Percentiles rank a stretch among this genome's conserved stretches.
Conservation (phyloP, 345 rosid species). For the Tarenaya hassleriana region DNA sequence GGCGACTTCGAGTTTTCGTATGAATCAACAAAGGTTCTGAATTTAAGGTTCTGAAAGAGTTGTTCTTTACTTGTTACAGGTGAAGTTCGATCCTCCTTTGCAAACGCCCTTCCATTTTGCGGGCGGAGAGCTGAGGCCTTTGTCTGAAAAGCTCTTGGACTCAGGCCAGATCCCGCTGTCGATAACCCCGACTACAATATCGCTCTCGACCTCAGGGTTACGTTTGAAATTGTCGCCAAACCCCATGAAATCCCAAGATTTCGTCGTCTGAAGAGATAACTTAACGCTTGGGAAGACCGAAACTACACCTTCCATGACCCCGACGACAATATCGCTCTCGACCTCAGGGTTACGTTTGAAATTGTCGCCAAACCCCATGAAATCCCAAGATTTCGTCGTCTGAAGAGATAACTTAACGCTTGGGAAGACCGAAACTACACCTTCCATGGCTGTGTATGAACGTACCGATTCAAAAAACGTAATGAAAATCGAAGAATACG, state of each 20-base stretch:
- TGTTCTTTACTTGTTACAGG: constrained; percentile 42
- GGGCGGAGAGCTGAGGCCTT: constrained; percentile 47
- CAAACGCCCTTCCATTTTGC: constrained; percentile 51
- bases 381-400: constrained; percentile 57
- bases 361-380: constrained; percentile 35
- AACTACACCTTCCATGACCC: constrained; percentile 34
- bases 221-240: constrained; percentile 19
- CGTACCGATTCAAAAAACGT: too few species aligned
- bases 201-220: constrained; percentile 23
- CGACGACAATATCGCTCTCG: constrained; percentile 31
- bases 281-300: constrained; percentile 40
- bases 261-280: constrained; percentile 35
- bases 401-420: constrained; percentile 26
- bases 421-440: constrained; percentile 44
- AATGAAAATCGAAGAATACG: not conserved
- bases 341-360: not conserved
- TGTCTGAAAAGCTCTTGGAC: constrained; percentile 38
- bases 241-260: constrained; percentile 58
- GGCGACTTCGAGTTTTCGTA: constrained; percentile 7
- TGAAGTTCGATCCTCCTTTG: constrained; percentile 37
- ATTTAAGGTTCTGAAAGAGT: not conserved
- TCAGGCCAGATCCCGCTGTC: constrained; percentile 52
- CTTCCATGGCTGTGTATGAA: constrained; percentile 27
- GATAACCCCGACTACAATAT: constrained; percentile 36
- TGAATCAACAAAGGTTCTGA: too few species aligned